Base-by-base conservation (phyloP, 148 eudicot genomes). In the Silene latifolia region DNA sequence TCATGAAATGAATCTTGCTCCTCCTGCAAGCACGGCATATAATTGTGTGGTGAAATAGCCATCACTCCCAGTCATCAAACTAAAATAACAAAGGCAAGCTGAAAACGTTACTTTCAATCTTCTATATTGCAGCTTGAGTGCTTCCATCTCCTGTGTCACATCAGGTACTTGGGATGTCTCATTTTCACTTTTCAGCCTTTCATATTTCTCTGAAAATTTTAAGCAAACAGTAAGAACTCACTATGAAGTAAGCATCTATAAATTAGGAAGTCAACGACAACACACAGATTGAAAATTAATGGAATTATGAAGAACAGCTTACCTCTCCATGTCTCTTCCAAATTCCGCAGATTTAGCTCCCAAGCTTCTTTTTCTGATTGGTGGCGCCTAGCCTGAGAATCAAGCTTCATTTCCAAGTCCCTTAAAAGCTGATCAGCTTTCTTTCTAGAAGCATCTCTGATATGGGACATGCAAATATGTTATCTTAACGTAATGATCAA, bases 321-420 rank as follows among this genome's bases (percentile, higher is more conserved):
- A 96, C 99, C 86, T 82, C 78, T 84, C 99, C 99, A 96, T 59
- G 97, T 85, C 83, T 93, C 89, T 86, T 96, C 98, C 77, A 92
- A 72, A 79, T 92, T 89, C 82, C 80, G 89, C 69, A 92, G 84
- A 67, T 80, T 89, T 67, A 81, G 66, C 65, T 89, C 95, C 99
- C 94, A 92, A 53, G 82, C 79, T 81, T 87, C 91, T 78, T 89
- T 90, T 67, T 92, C 94, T 39, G 86, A 81, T 62, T 85, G 89
- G 76, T 85, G 80, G 24, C 44, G 77, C 71, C 80, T 69, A 83
- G 79, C 80, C 77, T 87, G 87, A 77, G 93, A 85, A 80, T 82
- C 85, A 78, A 92, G 82, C 86, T 88, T 92, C 83, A 74, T 81
- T 84, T 96, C 93, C 82, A 92, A 80, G 84, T 82, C 83, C 86